Conservation (phyloP, 1,139 yeast genomes). For the Suhomyces kunorum region DNA sequence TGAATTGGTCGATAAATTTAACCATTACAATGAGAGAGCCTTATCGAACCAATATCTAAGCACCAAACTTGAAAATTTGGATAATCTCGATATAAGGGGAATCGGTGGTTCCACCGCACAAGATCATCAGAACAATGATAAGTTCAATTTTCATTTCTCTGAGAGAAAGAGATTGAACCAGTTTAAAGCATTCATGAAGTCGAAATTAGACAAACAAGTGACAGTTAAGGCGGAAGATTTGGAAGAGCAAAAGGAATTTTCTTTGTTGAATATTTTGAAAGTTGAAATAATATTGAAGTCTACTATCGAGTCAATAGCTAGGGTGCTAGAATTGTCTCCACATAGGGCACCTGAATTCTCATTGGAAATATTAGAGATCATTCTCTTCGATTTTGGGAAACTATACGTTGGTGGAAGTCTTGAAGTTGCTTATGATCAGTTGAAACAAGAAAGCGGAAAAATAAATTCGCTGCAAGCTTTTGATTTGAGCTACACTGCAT, state of each 20-base stretch:
- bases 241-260: slow-evolving; percentile 29
- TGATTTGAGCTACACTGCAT: slow-evolving; percentile 49
- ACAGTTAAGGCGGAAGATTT: slow-evolving; percentile 13
- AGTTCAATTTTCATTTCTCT: slow-evolving; percentile 36
- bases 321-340: slow-evolving; percentile 76
- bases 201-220: slow-evolving; percentile 24
- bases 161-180: slow-evolving; percentile 45
- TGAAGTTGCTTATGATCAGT: slow-evolving; percentile 61
- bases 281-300: slow-evolving; percentile 70
- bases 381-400: slow-evolving; percentile 70
- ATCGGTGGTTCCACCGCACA: slow-evolving; percentile 16
- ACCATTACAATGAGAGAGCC: slow-evolving; percentile 52
- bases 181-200: slow-evolving; percentile 43
- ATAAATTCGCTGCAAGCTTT: slow-evolving; percentile 27
- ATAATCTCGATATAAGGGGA: slow-evolving; percentile 22
- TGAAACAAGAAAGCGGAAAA: slow-evolving; percentile 35
- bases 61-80: slow-evolving; percentile 42
- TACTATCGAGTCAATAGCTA: slow-evolving; percentile 76
- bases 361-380: slow-evolving; percentile 63
- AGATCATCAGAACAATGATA: slow-evolving; percentile 23
- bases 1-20: slow-evolving; percentile 51
- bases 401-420: slow-evolving; percentile 74
- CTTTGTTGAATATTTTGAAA: slow-evolving; percentile 41
- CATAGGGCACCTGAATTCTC: slow-evolving; percentile 63
- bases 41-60: slow-evolving; percentile 49